These are phyloP conservation scores for Cynara cardunculus DNA, from an alignment of 129 eudicot species.

Conservation along the genomic window DNA sequence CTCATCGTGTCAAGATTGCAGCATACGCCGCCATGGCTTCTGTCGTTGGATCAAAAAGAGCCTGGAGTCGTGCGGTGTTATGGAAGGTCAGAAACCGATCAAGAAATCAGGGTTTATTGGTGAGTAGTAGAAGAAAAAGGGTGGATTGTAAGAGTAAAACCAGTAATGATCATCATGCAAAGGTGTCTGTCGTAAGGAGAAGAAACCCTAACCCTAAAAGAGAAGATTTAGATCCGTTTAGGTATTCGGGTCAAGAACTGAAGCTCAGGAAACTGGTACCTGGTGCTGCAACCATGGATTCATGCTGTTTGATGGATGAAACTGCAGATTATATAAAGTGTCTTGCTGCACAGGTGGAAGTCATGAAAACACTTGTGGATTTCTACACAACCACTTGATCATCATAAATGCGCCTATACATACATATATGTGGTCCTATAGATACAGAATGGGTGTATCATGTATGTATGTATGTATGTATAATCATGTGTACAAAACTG, in stretches of 20 bases:
- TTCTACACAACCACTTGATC: constrained; percentile 30
- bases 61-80: constrained; percentile 78
- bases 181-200: constrained; percentile 8
- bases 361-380: constrained; percentile 64
- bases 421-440: neutral
- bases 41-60: constrained; percentile 55
- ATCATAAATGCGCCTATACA: neutral
- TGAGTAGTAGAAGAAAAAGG: constrained; percentile 2
- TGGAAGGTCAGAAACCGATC: constrained; percentile 40
- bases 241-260: constrained; percentile 14
- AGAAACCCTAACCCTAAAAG: constrained; percentile 43
- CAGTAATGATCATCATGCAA: constrained; percentile 7
- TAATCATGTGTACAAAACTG: constrained; percentile 13
- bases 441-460: neutral
- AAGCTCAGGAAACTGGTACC: constrained; percentile 65
- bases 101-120: constrained; percentile 14
- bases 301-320: constrained; percentile 54
- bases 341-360: constrained; percentile 72
- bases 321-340: constrained; percentile 80
- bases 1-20: constrained; percentile 42
- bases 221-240: neutral
- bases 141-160: neutral
- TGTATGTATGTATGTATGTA: too few relatives aligned
- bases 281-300: constrained; percentile 63
- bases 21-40: constrained; percentile 73